Conservation (phyloP, 331 rosid genomes). For the Cydonia oblonga region DNA sequence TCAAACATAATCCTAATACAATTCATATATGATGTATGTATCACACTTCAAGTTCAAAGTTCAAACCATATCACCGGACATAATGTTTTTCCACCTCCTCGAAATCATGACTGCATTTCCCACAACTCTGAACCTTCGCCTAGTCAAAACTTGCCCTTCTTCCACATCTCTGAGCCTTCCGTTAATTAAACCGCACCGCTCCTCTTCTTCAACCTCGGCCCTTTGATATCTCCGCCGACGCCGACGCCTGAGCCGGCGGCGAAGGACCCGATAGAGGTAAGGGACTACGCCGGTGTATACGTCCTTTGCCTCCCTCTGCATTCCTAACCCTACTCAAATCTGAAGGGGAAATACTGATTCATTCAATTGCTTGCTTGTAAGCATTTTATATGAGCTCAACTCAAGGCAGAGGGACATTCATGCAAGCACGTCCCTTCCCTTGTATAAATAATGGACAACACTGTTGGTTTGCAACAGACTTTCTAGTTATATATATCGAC, state of each 20-base stretch:
- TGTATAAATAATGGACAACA: neutral
- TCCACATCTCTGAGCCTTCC: neutral
- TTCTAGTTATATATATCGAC: neutral
- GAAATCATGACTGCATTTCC: neutral
- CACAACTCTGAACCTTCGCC: neutral
- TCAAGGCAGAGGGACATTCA: neutral
- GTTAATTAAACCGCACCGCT: neutral
- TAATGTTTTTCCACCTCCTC: neutral
- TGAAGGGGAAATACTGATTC: neutral
- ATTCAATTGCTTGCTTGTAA: neutral
- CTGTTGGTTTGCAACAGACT: neutral
- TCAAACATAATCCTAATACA: neutral
- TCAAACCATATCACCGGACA: neutral
- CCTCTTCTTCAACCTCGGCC: neutral
- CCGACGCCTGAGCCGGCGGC: neutral
- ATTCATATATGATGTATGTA: neutral
- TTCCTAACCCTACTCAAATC: neutral
- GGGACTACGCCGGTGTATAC: neutral
- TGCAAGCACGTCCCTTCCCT: neutral
- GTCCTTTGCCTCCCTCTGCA: neutral
- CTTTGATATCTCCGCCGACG: neutral
- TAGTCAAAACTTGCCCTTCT: neutral
- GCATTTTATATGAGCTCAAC: neutral
- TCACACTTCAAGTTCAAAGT: neutral
- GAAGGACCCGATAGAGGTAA: neutral